Conservation (phyloP, 441 rosid species). For the Syzygium malaccense region DNA sequence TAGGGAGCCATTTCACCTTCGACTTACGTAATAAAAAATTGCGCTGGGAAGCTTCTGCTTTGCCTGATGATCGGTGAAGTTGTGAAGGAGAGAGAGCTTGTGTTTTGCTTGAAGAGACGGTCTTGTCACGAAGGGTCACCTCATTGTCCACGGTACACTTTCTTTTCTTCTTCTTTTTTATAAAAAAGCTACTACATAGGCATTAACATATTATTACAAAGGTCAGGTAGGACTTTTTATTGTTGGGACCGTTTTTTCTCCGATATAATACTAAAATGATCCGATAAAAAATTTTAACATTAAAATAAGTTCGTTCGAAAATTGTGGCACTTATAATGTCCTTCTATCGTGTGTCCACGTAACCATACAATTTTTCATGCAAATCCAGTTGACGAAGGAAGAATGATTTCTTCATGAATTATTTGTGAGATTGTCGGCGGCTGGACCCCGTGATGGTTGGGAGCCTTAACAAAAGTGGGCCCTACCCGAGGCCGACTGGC, state of each 20-base stretch:
- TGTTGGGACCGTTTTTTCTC: accelerated
- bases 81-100: not conserved
- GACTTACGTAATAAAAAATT: not conserved
- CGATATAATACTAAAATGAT: not conserved
- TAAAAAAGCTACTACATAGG: too few relatives aligned
- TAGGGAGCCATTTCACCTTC: not conserved
- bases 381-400: not conserved
- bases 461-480: not conserved
- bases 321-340: not conserved
- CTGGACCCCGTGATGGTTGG: not conserved
- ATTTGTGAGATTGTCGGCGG: not conserved
- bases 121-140: too few relatives aligned
- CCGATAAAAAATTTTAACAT: not conserved
- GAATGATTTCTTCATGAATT: not conserved
- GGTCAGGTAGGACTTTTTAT: not conserved
- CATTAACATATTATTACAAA: not conserved
- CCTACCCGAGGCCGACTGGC: not conserved
- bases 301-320: not conserved
- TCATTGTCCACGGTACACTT: too few relatives aligned
- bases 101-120: too few relatives aligned
- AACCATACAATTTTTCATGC: not conserved
- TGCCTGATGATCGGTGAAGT: not conserved
- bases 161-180: too few relatives aligned
- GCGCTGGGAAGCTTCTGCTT: not conserved
- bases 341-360: not conserved